Evolutionary conservation across 495 filamentous ascomycete species (phyloP).

Genomic region (Penicillium silybi): DNA sequence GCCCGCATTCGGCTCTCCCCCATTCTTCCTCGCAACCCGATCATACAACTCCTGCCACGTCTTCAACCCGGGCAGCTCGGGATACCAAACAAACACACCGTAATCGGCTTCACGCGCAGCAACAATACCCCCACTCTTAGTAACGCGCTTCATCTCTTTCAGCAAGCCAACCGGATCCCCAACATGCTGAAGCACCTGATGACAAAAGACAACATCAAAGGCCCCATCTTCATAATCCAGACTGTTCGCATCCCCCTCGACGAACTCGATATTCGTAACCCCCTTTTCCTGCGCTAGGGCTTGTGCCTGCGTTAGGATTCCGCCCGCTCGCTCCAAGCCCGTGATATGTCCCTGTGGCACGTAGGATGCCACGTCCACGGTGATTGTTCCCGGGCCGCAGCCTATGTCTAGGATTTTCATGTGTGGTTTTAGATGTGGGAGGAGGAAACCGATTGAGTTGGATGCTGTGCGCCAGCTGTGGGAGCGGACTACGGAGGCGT

Average conservation of each 20-base stretch:
- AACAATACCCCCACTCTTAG: constrained; percentile 50
- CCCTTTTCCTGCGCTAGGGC: constrained; percentile 30
- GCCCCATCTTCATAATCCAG: constrained; percentile 41
- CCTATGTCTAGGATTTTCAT: constrained; percentile 55
- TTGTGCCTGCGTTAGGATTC: constrained; percentile 35
- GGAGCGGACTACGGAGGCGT: constrained; percentile 42
- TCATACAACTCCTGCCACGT: constrained; percentile 40
- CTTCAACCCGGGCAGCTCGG: constrained; percentile 36
- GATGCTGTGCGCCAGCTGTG: constrained; percentile 48
- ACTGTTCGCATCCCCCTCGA: constrained; percentile 40
- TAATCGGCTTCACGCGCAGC: constrained; percentile 47
- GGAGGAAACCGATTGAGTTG: constrained; percentile 46
- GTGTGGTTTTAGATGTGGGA: constrained; percentile 42
- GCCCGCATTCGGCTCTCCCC: constrained; percentile 48
- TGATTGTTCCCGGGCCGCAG: constrained; percentile 57
- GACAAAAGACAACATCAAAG: constrained; percentile 55
- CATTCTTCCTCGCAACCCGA: constrained; percentile 34
- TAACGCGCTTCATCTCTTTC: constrained; percentile 47
- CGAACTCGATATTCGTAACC: constrained; percentile 44
- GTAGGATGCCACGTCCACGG: constrained; percentile 44
- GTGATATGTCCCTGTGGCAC: constrained; percentile 45
- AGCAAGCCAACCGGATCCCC: constrained; percentile 37
- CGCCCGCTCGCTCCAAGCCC: constrained; percentile 35
- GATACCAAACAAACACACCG: constrained; percentile 41
- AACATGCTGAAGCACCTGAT: constrained; percentile 54